phyloP scores from a whole-genome alignment of 1,139 yeast genomes.

The Protomyces inouyei region DNA sequence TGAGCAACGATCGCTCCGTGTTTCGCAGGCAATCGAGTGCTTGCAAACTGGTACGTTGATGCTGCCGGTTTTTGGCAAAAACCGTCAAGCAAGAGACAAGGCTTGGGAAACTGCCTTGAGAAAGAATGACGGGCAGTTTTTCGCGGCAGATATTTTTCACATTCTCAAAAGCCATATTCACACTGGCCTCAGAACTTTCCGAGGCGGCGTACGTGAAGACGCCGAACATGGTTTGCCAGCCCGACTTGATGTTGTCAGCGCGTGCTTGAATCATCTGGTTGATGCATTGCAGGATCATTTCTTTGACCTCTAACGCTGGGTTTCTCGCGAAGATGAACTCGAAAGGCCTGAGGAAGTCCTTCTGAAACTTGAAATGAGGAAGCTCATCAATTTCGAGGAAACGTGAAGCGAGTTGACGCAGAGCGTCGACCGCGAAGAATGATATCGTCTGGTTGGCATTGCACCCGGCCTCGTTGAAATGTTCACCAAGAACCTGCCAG shows the following conservation, averaged over 20 bases:
- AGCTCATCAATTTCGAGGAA: constrained; percentile 90
- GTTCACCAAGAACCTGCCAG: constrained; percentile 90
- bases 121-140: constrained; percentile 58
- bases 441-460: constrained; percentile 71
- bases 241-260: constrained; percentile 72
- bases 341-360: constrained; percentile 88
- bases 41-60: constrained; percentile 74
- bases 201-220: constrained; percentile 65
- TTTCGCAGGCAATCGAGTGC: constrained; percentile 70
- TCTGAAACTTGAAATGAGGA: constrained; percentile 91
- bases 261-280: constrained; percentile 79
- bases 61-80: constrained; percentile 75
- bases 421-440: constrained; percentile 86
- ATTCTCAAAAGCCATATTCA: constrained; percentile 27
- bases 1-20: constrained; percentile 53
- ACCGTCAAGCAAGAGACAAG: constrained; percentile 73
- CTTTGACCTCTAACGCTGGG: constrained; percentile 66
- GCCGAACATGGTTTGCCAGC: constrained; percentile 87
- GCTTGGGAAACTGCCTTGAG: constrained; percentile 70
- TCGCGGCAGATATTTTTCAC: constrained; percentile 55
- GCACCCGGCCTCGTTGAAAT: constrained; percentile 79
- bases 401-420: constrained; percentile 86
- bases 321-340: constrained; percentile 71
- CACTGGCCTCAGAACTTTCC: constrained; percentile 40
- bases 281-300: constrained; percentile 81